These are phyloP conservation scores for Heteromeles arbutifolia DNA, from an alignment of 306 rosid genomes.

Conservation along the genomic window DNA sequence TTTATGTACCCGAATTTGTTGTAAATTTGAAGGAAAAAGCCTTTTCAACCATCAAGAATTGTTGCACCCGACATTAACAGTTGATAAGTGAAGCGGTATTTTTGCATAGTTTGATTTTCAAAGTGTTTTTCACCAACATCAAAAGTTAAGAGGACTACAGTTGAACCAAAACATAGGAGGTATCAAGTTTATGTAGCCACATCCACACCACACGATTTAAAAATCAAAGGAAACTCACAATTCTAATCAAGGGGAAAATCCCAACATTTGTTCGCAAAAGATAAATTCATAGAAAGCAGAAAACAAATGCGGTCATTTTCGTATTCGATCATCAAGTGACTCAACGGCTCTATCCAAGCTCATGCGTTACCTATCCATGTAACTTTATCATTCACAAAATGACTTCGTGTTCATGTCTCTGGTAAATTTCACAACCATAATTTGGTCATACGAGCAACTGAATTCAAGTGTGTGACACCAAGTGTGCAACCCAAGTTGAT, in stretches of 20 bases:
- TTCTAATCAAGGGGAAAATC: not conserved
- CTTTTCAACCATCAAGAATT: no score
- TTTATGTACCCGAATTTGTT: no score
- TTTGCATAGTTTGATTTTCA: no score
- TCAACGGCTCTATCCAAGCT: no score
- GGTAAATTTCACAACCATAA: not conserved
- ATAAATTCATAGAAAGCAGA: not conserved
- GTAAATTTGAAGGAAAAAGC: not conserved
- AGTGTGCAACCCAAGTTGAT: not conserved
- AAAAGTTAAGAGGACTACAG: no score
- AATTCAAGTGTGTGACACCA: not conserved
- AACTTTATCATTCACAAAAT: not conserved
- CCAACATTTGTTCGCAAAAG: not conserved
- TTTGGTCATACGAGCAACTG: not conserved
- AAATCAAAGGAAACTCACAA: not conserved
- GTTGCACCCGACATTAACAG: no score
- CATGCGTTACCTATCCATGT: not conserved
- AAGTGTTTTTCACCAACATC: no score
- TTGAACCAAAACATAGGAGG: no score
- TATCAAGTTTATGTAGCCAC: no score
- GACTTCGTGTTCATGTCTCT: not conserved
- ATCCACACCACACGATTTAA: not conserved
- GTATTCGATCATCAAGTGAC: not conserved
- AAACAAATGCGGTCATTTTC: not conserved
- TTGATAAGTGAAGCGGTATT: no score